phyloP scores from a whole-genome alignment of 2,329 filamentous ascomycete genomes.

The Fusarium mundagurra region DNA sequence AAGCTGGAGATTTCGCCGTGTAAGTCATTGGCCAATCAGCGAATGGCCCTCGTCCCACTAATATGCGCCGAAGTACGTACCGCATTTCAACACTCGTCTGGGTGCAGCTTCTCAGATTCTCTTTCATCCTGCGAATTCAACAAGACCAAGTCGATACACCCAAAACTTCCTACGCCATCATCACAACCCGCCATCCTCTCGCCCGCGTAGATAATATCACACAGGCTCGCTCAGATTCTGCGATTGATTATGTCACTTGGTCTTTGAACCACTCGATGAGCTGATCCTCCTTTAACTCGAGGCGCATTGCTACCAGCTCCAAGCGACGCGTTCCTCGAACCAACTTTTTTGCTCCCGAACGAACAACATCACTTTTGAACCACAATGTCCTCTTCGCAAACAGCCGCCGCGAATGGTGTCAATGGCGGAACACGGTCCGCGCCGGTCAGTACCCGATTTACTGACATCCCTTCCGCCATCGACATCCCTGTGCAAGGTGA shows the following conservation, averaged over 20 bases:
- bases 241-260: conserved; percentile 42
- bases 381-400: conserved; percentile 55
- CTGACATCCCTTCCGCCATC: conserved; percentile 71
- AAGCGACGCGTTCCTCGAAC: conserved; percentile 45
- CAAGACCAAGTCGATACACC: conserved; percentile 38
- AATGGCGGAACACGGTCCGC: conserved; percentile 50
- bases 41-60: not conserved
- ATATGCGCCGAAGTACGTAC: conserved; percentile 11
- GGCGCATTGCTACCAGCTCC: conserved; percentile 45
- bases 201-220: not conserved
- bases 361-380: conserved; percentile 3
- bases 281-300: conserved; percentile 42
- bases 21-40: conserved; percentile 18
- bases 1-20: not conserved
- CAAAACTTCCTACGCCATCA: conserved; percentile 23
- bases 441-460: conserved; percentile 66
- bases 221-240: not conserved
- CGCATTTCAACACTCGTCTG: not conserved
- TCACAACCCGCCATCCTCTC: conserved; percentile 3
- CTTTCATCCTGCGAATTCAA: conserved; percentile 30
- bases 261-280: conserved; percentile 42
- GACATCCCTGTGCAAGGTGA: conserved; percentile 73
- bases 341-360: conserved; percentile 25
- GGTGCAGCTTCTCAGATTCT: conserved; percentile 29
- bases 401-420: conserved; percentile 57